Conservation (phyloP, 306 rosid genomes). For the Medicago ruthenica region DNA sequence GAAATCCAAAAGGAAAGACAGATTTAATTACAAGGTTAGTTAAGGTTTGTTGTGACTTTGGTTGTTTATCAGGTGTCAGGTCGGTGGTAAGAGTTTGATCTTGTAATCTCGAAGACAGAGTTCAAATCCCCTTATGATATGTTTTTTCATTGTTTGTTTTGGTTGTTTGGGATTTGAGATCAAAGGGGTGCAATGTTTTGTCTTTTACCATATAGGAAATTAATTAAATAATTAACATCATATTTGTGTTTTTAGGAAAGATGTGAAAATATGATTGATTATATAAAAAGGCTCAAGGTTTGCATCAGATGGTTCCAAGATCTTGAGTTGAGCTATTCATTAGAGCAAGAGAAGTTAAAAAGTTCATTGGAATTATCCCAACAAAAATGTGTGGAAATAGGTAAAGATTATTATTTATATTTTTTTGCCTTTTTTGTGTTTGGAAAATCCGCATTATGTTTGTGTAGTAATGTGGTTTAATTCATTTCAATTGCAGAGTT, state of each 20-base stretch:
- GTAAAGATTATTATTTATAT: slow-evolving; percentile 45
- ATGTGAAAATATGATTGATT: slow-evolving; percentile 90
- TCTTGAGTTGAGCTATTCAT: slow-evolving; percentile 73
- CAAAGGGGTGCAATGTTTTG: background rate
- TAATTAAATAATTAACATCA: slow-evolving; percentile 7
- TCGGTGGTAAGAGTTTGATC: background rate
- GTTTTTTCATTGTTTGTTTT: background rate
- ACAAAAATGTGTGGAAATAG: slow-evolving; percentile 74
- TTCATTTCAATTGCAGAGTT: slow-evolving; percentile 56
- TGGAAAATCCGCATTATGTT: slow-evolving; percentile 5
- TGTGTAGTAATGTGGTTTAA: slow-evolving; percentile 29
- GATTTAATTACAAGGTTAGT: slow-evolving; percentile 90
- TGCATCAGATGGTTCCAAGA: slow-evolving; percentile 99
- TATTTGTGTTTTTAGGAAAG: slow-evolving; percentile 67
- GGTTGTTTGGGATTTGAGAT: slow-evolving; percentile 34
- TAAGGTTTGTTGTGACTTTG: slow-evolving; percentile 31
- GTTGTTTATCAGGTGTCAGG: background rate
- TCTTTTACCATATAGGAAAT: background rate
- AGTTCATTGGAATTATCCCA: slow-evolving; percentile 69
- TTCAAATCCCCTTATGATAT: background rate
- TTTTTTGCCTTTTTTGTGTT: background rate
- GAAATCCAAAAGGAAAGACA: slow-evolving; percentile 84
- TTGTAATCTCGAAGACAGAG: background rate
- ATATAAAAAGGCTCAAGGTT: slow-evolving; percentile 86
- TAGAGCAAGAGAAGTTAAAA: slow-evolving; percentile 78